Evolutionary conservation across 805 yeast genomes (phyloP).

Genomic region (Wickerhamomyces queroliae): DNA sequence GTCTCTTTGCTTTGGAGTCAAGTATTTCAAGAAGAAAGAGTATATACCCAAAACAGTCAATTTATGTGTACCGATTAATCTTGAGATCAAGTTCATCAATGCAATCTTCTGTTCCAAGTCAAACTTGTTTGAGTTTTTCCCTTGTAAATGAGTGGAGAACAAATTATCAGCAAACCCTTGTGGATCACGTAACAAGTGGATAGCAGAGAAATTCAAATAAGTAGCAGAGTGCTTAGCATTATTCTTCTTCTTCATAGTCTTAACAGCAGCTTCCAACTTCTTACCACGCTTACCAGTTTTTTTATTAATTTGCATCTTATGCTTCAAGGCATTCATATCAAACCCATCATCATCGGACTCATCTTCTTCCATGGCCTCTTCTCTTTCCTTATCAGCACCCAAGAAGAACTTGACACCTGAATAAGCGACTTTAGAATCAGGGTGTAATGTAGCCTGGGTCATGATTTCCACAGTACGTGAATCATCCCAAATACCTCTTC

Average conservation of each 20-base stretch:
- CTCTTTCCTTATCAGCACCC: slow-evolving; percentile 93
- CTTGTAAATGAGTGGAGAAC: slow-evolving; percentile 64
- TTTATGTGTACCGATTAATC: slow-evolving; percentile 93
- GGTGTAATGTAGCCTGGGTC: slow-evolving; percentile 92
- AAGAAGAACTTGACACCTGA: slow-evolving; percentile 89
- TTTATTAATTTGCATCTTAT: slow-evolving; percentile 78
- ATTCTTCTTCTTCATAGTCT: slow-evolving; percentile 59
- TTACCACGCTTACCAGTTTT: slow-evolving; percentile 75
- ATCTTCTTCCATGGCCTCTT: slow-evolving; percentile 71
- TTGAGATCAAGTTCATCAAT: slow-evolving; percentile 79
- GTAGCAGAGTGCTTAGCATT: slow-evolving; percentile 52
- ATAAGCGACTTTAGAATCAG: slow-evolving; percentile 77
- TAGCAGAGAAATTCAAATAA: slow-evolving; percentile 87
- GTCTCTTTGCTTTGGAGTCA: slow-evolving; percentile 90
- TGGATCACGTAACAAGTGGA: slow-evolving; percentile 91
- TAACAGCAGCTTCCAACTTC: slow-evolving; percentile 70
- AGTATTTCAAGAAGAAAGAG: slow-evolving; percentile 79
- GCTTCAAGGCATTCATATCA: slow-evolving; percentile 70
- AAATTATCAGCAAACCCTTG: slow-evolving; percentile 93
- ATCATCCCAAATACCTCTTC: slow-evolving; percentile 98
- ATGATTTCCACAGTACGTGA: slow-evolving; percentile 94
- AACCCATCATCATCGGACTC: slow-evolving; percentile 64
- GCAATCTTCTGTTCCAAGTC: slow-evolving; percentile 85
- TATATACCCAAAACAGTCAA: slow-evolving; percentile 85
- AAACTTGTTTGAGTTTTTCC: slow-evolving; percentile 63